Percentiles rank a stretch among this genome's conserved stretches.
phyloP scores from a whole-genome alignment of 1,284 basidiomycete species.

The Bjerkandera adusta region DNA sequence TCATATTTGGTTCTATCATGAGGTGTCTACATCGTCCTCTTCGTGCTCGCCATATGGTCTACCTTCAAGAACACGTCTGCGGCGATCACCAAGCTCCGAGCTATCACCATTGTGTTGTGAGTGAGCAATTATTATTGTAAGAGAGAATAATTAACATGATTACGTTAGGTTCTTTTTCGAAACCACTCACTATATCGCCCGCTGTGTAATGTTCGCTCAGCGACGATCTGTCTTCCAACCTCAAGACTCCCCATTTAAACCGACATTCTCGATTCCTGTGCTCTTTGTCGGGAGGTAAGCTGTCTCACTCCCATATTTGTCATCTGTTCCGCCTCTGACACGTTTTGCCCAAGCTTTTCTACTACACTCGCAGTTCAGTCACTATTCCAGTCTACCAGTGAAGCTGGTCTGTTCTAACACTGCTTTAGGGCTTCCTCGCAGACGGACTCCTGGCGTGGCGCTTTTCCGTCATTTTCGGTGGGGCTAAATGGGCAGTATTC shows the following conservation, averaged over 20 bases:
- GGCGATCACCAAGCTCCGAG: constrained; percentile 12
- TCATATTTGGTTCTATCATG: no score
- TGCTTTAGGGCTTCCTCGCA: no score
- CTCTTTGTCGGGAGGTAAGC: constrained; percentile 6
- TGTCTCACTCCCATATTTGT: neutral
- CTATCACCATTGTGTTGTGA: constrained; percentile 17
- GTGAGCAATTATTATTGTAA: neutral
- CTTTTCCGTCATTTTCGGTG: neutral
- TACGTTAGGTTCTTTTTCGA: neutral
- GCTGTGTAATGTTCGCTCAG: constrained; percentile 5
- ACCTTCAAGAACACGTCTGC: constrained; percentile 7
- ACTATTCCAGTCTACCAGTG: neutral
- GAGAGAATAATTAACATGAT: neutral
- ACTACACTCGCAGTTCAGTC: neutral
- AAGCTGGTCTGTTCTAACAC: neutral
- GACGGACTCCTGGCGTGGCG: constrained; percentile 3
- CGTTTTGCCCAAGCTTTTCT: neutral
- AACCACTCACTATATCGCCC: constrained; percentile 6
- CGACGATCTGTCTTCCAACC: neutral
- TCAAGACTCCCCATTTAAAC: neutral
- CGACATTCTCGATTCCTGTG: constrained; percentile 3
- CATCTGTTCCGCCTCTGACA: neutral
- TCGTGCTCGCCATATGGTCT: constrained; percentile 19
- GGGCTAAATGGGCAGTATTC: neutral
- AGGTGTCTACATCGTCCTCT: constrained; percentile 20